Evolutionary conservation across 1,284 basidiomycete species (phyloP).

Genomic region (Malassezia sympodialis): DNA sequence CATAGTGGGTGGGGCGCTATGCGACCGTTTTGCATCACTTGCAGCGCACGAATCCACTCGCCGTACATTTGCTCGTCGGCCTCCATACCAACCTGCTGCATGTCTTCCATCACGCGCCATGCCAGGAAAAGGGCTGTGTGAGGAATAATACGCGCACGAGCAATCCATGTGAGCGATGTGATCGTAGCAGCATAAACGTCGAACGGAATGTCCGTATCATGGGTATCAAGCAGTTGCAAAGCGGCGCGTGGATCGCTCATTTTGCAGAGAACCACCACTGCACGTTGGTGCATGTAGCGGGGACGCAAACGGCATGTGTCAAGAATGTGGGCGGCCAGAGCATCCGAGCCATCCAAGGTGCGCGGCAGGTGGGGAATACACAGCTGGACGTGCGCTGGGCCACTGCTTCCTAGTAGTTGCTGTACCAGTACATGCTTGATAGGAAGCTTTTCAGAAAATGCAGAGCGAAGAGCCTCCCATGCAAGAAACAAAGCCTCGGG

Average conservation of each 20-base stretch:
- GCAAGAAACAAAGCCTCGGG: neutral
- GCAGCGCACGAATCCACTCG: constrained; percentile 12
- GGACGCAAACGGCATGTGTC: neutral
- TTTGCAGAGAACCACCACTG: constrained; percentile 7
- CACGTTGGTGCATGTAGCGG: constrained; percentile 4
- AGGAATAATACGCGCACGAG: neutral
- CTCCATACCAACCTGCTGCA: neutral
- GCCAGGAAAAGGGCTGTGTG: neutral
- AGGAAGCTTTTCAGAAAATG: neutral
- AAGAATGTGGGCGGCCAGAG: neutral
- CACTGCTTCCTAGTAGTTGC: neutral
- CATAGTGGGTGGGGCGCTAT: neutral
- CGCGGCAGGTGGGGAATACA: neutral
- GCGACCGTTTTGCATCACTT: neutral
- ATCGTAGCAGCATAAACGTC: constrained; percentile 15
- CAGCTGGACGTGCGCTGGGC: neutral
- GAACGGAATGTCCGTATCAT: neutral
- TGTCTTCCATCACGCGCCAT: neutral
- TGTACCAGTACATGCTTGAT: constrained; percentile 6
- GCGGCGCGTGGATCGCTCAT: neutral
- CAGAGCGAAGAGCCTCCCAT: neutral
- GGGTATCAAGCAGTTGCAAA: neutral
- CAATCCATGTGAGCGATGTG: constrained; percentile 9
- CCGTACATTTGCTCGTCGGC: constrained; percentile 16
- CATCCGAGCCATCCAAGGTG: neutral